Percentiles rank a stretch among this genome's conserved stretches.
Evolutionary conservation across 352 stramenopile species (phyloP).

Genomic region (Phytopythium ostracodes): DNA sequence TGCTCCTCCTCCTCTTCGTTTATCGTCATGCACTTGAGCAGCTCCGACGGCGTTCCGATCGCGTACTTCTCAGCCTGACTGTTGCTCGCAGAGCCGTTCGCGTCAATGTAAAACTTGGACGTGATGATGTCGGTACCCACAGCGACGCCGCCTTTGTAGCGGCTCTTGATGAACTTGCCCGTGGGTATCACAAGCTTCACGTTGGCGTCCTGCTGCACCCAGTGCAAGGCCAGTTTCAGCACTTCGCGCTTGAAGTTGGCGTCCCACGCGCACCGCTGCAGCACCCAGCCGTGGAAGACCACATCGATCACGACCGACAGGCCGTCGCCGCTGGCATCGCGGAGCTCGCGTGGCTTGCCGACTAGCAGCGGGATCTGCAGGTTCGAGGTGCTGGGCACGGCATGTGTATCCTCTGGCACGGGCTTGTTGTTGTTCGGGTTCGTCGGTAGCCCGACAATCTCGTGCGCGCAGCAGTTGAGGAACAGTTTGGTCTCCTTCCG

Average conservation of each 20-base stretch:
- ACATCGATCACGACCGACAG: slow-evolving; percentile 57
- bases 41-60: slow-evolving; percentile 43
- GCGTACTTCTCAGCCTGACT: slow-evolving; percentile 11
- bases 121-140: slow-evolving; percentile 64
- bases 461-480: slow-evolving; percentile 73
- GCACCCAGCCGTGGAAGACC: slow-evolving; percentile 77
- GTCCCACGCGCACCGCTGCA: slow-evolving; percentile 70
- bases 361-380: slow-evolving; percentile 75
- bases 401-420: slow-evolving; percentile 55
- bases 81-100: slow-evolving; percentile 10
- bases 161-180: slow-evolving; percentile 83
- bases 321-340: slow-evolving; percentile 35
- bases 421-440: slow-evolving; percentile 66
- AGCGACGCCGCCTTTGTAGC: slow-evolving; percentile 72
- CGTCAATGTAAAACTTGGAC: slow-evolving; percentile 69
- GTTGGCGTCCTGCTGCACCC: slow-evolving; percentile 65
- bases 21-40: slow-evolving; percentile 49
- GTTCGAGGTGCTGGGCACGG: slow-evolving; percentile 65
- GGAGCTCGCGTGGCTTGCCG: slow-evolving; percentile 46
- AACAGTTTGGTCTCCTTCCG: slow-evolving; percentile 72
- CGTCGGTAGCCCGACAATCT: slow-evolving; percentile 63
- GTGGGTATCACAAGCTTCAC: slow-evolving; percentile 30
- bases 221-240: slow-evolving; percentile 74
- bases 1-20: slow-evolving; percentile 18
- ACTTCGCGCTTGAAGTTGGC: slow-evolving; percentile 77